A percentile compares a stretch with the other conserved stretches of the same genome.
Conservation (phyloP, 306 rosid species). For the Vigna angularis region DNA sequence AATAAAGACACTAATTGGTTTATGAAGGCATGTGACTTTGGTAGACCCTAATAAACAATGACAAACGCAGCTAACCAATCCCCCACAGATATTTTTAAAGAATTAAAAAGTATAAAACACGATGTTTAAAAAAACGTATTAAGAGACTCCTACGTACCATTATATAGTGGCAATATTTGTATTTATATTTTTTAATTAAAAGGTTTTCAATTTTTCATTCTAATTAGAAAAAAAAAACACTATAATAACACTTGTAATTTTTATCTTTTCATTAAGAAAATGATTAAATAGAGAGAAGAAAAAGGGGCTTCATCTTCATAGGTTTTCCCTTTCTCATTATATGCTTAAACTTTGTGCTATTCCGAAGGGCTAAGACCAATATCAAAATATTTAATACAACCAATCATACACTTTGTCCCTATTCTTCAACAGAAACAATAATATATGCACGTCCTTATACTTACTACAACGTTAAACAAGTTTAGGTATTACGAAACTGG, state of each 20-base stretch:
- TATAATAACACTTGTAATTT: no score
- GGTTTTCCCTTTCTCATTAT: neutral
- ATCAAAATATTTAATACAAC: neutral
- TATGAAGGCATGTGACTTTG: neutral
- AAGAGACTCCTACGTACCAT: neutral
- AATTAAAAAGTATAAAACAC: neutral
- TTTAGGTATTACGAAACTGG: no score
- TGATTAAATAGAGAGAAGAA: neutral
- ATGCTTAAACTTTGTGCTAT: neutral
- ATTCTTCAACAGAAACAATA: no score
- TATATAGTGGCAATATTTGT: neutral
- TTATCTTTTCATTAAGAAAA: no score
- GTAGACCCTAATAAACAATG: neutral
- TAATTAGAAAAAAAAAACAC: no score
- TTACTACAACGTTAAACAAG: no score
- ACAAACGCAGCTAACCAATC: neutral
- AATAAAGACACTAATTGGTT: neutral
- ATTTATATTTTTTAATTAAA: neutral
- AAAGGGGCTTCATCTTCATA: neutral
- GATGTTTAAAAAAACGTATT: neutral
- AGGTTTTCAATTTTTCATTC: neutral
- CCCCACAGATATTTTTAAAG: neutral
- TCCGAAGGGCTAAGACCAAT: neutral
- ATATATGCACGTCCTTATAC: no score
- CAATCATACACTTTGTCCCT: neutral